Base-by-base conservation (phyloP, 2,329 filamentous ascomycete genomes). In the Aspergillus versicolor region DNA sequence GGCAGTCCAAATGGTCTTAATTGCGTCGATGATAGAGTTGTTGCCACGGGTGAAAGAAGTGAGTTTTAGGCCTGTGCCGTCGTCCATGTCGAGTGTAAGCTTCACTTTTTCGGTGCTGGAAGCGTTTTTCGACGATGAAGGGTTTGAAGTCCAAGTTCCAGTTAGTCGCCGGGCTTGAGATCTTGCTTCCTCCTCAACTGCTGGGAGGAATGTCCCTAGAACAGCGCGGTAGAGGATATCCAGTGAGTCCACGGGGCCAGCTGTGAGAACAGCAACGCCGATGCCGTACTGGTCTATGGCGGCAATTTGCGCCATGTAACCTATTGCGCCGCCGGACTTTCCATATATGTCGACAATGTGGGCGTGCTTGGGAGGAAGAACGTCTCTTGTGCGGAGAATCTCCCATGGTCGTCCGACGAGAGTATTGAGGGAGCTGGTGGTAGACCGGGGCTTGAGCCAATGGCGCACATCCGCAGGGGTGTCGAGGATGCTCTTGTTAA, bases 351-450 rank as follows among this genome's bases (percentile, higher is more conserved):
- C 66, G 4, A 77, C 59, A 1, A 65, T 54, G 21, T 75, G 73
- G 0, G 69, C 65, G 41, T 75, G 61, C 0, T 63, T 34, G 0
- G 67, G 64, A 0, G 66, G 37, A 21, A 50, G 67, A 0, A 75
- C 46, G 22, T 66, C 60, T 0, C 63, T 15, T 0, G 67, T 62
- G 1, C 69, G 71, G 1, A 69, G 64, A 13, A 76, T 74, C 45
- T 77, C 74, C 75, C 74, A 76, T 0, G 74, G 73, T 62, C 70
- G 67, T 3, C 75, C 74, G 3, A 73, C 72, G 21, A 73, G 65
- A 12, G 63, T 66, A 24, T 65, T 61, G 0, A 62, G 59, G 3
- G 68, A 68, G 2, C 72, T 72, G 1, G 68, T 68, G 30, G 70
- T 67, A 0, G 72, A 63, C 1, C 46, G 50, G 0, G 75, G 75